Conservation (phyloP, 352 stramenopile genomes). For the Pythium rhizo-oryzae region DNA sequence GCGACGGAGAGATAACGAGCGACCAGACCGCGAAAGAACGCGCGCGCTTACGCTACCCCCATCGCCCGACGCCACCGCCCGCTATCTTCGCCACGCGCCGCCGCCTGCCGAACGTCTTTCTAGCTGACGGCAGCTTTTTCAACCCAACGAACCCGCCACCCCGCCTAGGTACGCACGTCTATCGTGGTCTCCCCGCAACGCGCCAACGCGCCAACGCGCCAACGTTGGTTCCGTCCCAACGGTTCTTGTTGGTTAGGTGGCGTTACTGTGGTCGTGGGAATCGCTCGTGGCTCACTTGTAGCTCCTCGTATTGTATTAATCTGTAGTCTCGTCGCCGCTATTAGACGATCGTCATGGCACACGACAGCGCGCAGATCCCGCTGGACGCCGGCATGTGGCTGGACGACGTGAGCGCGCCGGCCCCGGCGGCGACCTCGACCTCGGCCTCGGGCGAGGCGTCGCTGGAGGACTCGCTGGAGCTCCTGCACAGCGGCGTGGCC, state of each 20-base stretch:
- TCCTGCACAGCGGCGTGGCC: constrained; percentile 32
- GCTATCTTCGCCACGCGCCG: background rate
- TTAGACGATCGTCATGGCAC: constrained; percentile 2
- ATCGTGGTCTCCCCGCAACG: no score
- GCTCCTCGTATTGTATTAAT: background rate
- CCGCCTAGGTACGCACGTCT: no score
- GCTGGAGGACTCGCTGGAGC: constrained; percentile 54
- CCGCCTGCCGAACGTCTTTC: no score
- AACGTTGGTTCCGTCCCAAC: background rate
- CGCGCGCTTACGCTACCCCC: no score
- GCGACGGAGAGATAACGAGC: background rate
- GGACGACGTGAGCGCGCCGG: constrained; percentile 22
- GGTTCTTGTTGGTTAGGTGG: background rate
- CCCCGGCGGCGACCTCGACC: background rate
- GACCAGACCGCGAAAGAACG: background rate
- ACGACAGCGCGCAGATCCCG: constrained; percentile 20
- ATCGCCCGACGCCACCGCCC: no score
- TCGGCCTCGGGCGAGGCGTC: constrained; percentile 26
- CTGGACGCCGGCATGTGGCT: constrained; percentile 30
- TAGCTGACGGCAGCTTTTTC: no score
- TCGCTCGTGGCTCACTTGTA: background rate
- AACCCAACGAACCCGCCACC: no score
- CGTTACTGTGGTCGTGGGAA: background rate
- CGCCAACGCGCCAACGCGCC: no score
- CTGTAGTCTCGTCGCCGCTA: no score